A percentile compares a stretch with the other conserved stretches of the same genome.
Evolutionary conservation across 140 eudicot genomes (phyloP).

Genomic region (Flaveria floridana): DNA sequence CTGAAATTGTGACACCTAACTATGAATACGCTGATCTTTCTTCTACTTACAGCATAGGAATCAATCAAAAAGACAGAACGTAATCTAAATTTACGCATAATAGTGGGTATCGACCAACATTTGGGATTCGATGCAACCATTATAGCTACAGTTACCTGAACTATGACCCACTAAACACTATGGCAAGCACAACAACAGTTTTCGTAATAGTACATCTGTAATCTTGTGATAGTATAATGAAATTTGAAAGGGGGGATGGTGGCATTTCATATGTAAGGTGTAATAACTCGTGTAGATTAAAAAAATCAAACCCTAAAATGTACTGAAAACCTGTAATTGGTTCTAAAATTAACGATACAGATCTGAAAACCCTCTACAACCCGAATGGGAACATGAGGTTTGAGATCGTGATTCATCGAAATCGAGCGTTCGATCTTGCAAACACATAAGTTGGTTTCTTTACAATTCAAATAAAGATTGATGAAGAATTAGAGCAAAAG

Average conservation of each 20-base stretch:
- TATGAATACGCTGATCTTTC: not conserved
- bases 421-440: constrained; percentile 18
- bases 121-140: not conserved
- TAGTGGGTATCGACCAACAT: not conserved
- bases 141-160: not conserved
- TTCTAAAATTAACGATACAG: not conserved
- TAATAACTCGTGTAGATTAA: constrained; percentile 1
- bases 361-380: constrained; percentile 17
- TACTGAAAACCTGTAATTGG: not conserved
- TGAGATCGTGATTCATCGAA: constrained; percentile 2
- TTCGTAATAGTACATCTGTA: not conserved
- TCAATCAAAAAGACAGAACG: not conserved
- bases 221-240: constrained; percentile 3
- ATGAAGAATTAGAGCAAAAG: constrained; percentile 1
- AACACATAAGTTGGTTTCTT: not conserved
- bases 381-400: not conserved
- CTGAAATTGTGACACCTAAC: not conserved
- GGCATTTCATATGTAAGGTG: not conserved
- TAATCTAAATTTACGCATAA: constrained; percentile 1
- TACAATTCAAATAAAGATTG: not conserved
- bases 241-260: not conserved
- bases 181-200: not conserved
- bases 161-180: not conserved
- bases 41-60: not conserved
- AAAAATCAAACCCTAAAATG: constrained; percentile 13